These are phyloP conservation scores for Daldinia grandis DNA, from an alignment of 495 filamentous ascomycete genomes.

Conservation along the genomic window DNA sequence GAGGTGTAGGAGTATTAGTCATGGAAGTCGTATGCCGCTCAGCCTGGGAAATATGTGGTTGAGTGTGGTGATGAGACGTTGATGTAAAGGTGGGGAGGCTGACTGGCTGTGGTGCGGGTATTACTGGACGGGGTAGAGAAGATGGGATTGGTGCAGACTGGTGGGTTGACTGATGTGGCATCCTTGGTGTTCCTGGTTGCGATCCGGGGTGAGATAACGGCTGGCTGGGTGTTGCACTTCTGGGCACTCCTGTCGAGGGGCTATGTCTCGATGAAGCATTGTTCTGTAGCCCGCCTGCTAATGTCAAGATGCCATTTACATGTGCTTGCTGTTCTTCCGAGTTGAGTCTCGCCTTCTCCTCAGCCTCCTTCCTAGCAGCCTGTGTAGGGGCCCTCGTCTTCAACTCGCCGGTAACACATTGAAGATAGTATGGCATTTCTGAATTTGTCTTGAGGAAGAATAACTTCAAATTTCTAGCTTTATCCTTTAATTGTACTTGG, in stretches of 20 bases:
- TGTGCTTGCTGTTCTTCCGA: slow-evolving; percentile 76
- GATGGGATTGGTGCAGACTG: slow-evolving; percentile 9
- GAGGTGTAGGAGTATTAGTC: slow-evolving; percentile 21
- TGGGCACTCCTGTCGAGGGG: slow-evolving; percentile 29
- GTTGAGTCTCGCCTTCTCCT: slow-evolving; percentile 71
- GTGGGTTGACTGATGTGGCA: slow-evolving; percentile 24
- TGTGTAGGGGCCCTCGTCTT: slow-evolving; percentile 89
- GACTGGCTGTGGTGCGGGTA: slow-evolving; percentile 46
- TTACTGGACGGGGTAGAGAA: slow-evolving; percentile 38
- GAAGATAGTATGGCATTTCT: slow-evolving; percentile 90
- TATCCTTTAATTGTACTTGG: slow-evolving; percentile 95
- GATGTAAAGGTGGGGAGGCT: slow-evolving; percentile 44
- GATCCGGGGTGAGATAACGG: slow-evolving; percentile 30
- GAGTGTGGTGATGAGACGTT: slow-evolving; percentile 36
- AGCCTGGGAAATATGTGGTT: slow-evolving; percentile 14
- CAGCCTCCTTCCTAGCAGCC: slow-evolving; percentile 81
- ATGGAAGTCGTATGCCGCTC: slow-evolving; percentile 18
- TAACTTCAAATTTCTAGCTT: slow-evolving; percentile 91
- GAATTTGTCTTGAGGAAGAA: slow-evolving; percentile 95
- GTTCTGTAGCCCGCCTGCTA: slow-evolving; percentile 54
- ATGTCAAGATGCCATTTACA: slow-evolving; percentile 71
- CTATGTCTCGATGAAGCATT: slow-evolving; percentile 36
- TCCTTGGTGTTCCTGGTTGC: slow-evolving; percentile 31
- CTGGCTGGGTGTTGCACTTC: slow-evolving; percentile 34
- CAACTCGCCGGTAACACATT: slow-evolving; percentile 90